Base-by-base conservation (phyloP, 805 yeast genomes). In the Pichia nanzhaoensis region DNA sequence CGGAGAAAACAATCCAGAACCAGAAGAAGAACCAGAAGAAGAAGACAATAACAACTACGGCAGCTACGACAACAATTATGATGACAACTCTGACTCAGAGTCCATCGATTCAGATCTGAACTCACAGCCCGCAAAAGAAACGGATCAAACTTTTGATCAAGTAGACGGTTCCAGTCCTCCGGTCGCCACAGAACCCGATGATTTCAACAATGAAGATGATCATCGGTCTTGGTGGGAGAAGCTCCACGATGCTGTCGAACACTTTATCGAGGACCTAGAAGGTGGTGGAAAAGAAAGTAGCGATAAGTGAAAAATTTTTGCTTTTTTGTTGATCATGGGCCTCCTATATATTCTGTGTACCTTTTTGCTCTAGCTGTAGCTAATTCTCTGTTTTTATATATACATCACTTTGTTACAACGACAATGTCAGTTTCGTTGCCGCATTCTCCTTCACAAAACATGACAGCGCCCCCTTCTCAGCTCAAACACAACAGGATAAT, bases 191-290 rank as follows among this genome's bases (percentile, higher is more conserved):
- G 28, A 6, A 24, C 10, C 28, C 6, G 28, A 30, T 5, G 37
- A 18, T 9, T 42, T 44, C 16, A 33, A 28, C 16, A 22, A 34
- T 28, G 38, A 32, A n/a, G 28, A 35, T 17, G 28, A 45, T 21
- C 13, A 10, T 13, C 33, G 16, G n/a, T 18, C 51, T 46, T 32
- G 58, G 47, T 34, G 44, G 48, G 10, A 24, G 6, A 17, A 20
- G 2, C 6, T 37, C 4, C 38, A 27, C 12, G 37, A 47, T 19
- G 38, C 37, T 6, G 37, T 44, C 8, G 49, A 46, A 13, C 16
- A 30, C 18, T 28, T 36, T 21, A 21, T 36, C 30, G 16, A 30
- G 5, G 33, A 30, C 33, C 14, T 5, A 7, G 33, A 10, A 30
- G n/a, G 16, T 30, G 33, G 12, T 7, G n/a, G n/a, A 19, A 36